Evolutionary conservation across 495 filamentous ascomycete species (phyloP), one percentile per base, ranked within the genome.

Genomic region (Mycothermus thermophilus): DNA sequence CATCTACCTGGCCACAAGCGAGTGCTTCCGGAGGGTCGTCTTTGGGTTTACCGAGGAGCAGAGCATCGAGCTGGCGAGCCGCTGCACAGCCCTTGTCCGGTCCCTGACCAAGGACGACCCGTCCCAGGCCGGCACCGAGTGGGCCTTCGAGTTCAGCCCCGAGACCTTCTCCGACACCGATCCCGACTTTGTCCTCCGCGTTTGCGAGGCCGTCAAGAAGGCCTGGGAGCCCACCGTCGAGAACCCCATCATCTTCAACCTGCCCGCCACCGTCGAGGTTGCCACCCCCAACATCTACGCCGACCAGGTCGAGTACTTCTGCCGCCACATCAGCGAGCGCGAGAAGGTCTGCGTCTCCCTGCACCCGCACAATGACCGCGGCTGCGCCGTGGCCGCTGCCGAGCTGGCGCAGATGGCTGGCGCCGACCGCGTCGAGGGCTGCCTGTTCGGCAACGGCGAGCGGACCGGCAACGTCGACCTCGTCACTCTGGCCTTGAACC

Each of bases 401-500:
- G 88, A 96, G 52, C 60, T 96, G 38, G 90, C 81, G 8, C 86
- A 94, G 58, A 94, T 96, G 86, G 90, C 83, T n/a, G 90, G 90
- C 42, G 90, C 85, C 5, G 80, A 96, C 55, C 63, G 90, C 51
- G 87, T 97, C 5, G 90, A 96, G 53, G 90, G 90, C 27, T 93
- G 84, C 51, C 69, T 94, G 16, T 94, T 97, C 48, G 88, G 88
- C 20, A 94, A 97, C 50, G 90, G 88, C 26, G 90, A 97, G 64
- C 66, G 90, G 34, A 95, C 90, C 3, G 88, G 90, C 28, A 96
- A 96, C 52, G 90, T 97, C 14, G 88, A 95, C 54, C 69, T 97
- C 25, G 87, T 97, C 39, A 95, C 86, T 9, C 69, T 97, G 27
- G 90, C 81, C 18, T 66, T 97, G 27, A 97, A 97, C 57, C 80